Evolutionary conservation across 1,139 yeast genomes (phyloP), one percentile per base, ranked within the genome.

Genomic region (Hyphopichia burtonii): DNA sequence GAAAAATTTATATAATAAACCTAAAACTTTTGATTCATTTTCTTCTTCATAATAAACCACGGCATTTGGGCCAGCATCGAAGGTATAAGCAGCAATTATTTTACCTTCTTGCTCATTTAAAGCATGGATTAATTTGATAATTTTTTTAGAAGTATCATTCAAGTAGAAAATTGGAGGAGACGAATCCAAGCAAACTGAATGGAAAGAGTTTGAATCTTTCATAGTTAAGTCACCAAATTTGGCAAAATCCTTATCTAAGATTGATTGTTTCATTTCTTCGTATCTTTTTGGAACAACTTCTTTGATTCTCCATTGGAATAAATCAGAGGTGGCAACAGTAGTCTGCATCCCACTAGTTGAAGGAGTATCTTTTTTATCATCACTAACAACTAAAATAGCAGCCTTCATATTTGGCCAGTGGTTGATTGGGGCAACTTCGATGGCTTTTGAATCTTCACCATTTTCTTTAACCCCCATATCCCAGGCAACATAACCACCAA

Each of bases 401-500:
- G 98, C 98, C 56, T 85, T 84, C 83, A 93, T 86, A 36, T 80
- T 76, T 31, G 97, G 91, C 99, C 99, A 93, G 65, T 89, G 96
- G 33, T 73, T 74, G 52, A 76, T 63, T 7, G 95, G 85, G 4
- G 96, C 96, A 38, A 93, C 79, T 67, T 89, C 90, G 27, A 89
- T 95, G 2, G 99, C 99, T 58, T 82, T 83, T 17, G 97, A 90
- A 65, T 93, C 99, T 39, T 78, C 73, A 8, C 99, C 99, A 56
- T 89, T 84, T 0, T 52, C 68, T 44, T 59, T 50, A 2, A 55
- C 51, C 42, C 99, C 99, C 97, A 90, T 91, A 65, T 93, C 96
- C 99, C 99, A 93, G 4, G 98, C 98, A 14, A 93, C 99, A 61
- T 83, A 93, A 7, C 99, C 99, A 38, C 99, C 99, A 65, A 88